These are phyloP conservation scores for Chrysophaeum taylorii DNA, from an alignment of 352 stramenopile species.

Conservation along the genomic window DNA sequence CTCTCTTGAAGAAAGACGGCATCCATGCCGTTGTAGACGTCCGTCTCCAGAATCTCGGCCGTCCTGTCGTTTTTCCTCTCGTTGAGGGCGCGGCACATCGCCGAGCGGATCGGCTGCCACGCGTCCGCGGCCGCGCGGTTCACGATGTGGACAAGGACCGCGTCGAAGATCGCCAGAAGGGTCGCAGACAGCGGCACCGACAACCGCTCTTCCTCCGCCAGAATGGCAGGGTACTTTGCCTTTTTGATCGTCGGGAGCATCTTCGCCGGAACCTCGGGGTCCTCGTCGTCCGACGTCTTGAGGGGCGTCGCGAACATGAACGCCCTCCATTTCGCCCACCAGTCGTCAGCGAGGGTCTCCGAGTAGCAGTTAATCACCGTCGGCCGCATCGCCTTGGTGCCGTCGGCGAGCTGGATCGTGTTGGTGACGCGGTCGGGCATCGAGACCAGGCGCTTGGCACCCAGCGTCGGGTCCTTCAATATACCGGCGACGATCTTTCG, in stretches of 20 bases:
- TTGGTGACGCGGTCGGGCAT: slow-evolving; percentile 72
- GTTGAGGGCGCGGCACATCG: slow-evolving; percentile 60
- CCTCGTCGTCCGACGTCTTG: slow-evolving; percentile 37
- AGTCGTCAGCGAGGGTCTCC: no score
- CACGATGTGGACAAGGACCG: slow-evolving; percentile 69
- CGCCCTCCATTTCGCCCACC: slow-evolving; percentile 53
- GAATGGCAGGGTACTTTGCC: slow-evolving; percentile 62
- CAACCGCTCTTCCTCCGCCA: slow-evolving; percentile 50
- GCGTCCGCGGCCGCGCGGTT: slow-evolving; percentile 41
- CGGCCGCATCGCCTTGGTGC: slow-evolving; percentile 41
- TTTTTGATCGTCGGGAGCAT: slow-evolving; percentile 59
- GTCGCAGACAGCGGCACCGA: slow-evolving; percentile 61
- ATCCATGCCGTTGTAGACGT: slow-evolving; percentile 50
- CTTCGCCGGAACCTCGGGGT: slow-evolving; percentile 39
- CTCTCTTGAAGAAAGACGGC: slow-evolving; percentile 56
- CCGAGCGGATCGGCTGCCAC: slow-evolving; percentile 56
- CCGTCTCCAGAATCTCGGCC: slow-evolving; percentile 56
- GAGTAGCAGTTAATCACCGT: slow-evolving; percentile 68
- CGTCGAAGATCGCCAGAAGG: slow-evolving; percentile 62
- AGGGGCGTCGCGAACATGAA: slow-evolving; percentile 61
- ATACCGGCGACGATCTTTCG: slow-evolving; percentile 55
- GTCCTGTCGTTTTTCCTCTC: slow-evolving; percentile 56
- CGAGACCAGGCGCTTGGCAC: slow-evolving; percentile 55
- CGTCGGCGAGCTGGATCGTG: slow-evolving; percentile 51
- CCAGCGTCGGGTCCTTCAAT: slow-evolving; percentile 52